These are phyloP conservation scores for Dryas integrifolia DNA, from an alignment of 331 rosid genomes.

Conservation along the genomic window DNA sequence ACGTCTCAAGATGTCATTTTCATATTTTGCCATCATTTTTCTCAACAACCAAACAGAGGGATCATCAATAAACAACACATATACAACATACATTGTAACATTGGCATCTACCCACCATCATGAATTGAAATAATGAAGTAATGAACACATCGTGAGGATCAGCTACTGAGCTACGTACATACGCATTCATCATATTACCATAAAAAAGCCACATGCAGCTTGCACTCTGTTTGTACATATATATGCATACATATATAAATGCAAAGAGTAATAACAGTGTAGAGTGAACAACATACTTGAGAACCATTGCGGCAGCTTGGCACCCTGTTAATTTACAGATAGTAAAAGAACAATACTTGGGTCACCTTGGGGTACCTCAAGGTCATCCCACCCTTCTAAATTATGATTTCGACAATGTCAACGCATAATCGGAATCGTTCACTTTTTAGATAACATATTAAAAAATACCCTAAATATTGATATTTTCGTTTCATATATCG, in stretches of 20 bases:
- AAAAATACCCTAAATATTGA: not conserved
- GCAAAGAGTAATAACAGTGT: not conserved
- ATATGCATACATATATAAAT: not conserved
- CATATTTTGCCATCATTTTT: not conserved
- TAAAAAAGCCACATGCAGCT: not conserved
- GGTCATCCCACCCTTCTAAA: no score
- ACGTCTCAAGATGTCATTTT: not conserved
- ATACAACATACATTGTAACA: not conserved
- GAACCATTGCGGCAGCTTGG: conserved; percentile 36
- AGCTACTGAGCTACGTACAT: not conserved
- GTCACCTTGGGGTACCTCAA: no score
- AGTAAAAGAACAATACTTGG: no score
- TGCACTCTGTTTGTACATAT: not conserved
- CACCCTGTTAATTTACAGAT: not conserved
- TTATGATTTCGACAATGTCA: no score
- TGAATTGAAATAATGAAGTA: not conserved
- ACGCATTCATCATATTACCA: conserved; percentile 18
- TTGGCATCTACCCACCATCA: conserved; percentile 4
- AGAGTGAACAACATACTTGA: conserved; percentile 35
- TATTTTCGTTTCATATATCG: not conserved
- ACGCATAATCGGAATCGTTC: rapidly evolving
- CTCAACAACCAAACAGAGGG: conserved; percentile 3
- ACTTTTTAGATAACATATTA: no score
- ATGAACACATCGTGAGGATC: conserved; percentile 3
- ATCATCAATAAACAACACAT: not conserved